phyloP scores from a whole-genome alignment of 371 early-diverging fungal species.

The Rhizopus stolonifer region DNA sequence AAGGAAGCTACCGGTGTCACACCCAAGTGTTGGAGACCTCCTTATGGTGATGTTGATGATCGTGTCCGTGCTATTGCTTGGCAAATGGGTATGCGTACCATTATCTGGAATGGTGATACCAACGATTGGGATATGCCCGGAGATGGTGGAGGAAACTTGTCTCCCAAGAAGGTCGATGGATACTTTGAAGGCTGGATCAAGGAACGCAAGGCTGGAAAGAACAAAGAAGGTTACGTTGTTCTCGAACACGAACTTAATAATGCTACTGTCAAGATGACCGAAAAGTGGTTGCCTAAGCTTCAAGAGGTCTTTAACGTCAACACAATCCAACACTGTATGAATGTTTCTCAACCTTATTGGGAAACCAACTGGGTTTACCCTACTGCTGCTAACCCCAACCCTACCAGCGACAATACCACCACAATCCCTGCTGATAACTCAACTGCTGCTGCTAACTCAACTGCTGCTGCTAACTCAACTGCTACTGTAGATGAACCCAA shows the following conservation, averaged over 20 bases:
- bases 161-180: conserved; percentile 35
- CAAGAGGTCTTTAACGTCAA: conserved; percentile 46
- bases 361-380: conserved; percentile 44
- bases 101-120: conserved; percentile 47
- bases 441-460: not conserved
- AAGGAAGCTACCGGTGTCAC: conserved; percentile 56
- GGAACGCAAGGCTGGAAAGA: conserved; percentile 28
- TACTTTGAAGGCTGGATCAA: conserved; percentile 45
- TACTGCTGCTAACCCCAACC: conserved; percentile 8
- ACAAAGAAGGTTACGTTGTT: conserved; percentile 43
- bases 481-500: not conserved
- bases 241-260: conserved; percentile 53
- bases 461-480: not conserved
- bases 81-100: conserved; percentile 50
- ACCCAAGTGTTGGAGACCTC: conserved; percentile 56
- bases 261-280: conserved; percentile 45
- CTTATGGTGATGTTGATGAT: conserved; percentile 56
- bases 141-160: conserved; percentile 39
- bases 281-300: conserved; percentile 44
- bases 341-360: conserved; percentile 53
- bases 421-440: not conserved
- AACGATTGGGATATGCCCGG: conserved; percentile 53
- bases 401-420: not conserved
- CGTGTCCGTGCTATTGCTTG: conserved; percentile 56
- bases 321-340: conserved; percentile 49